Percentiles rank a stretch among this genome's conserved stretches.
These are phyloP conservation scores for Kandelia obovata DNA, from an alignment of 345 rosid species.

Conservation along the genomic window DNA sequence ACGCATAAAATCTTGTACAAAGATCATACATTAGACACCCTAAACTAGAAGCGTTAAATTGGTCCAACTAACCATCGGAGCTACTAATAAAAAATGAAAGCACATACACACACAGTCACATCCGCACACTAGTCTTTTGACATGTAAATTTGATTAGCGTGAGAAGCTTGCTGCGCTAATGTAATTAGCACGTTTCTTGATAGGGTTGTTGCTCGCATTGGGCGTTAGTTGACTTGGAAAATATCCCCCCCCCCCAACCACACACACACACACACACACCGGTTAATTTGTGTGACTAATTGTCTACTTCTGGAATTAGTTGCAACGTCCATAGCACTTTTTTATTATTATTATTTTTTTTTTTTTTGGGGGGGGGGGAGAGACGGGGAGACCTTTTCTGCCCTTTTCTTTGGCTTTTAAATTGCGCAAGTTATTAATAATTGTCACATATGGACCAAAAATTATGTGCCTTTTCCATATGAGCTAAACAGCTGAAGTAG, in stretches of 20 bases:
- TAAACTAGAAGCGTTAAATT: background rate
- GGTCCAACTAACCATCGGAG: constrained; percentile 22
- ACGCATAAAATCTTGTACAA: constrained; percentile 18
- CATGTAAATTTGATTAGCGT: background rate
- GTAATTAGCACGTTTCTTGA: background rate
- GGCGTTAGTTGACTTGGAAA: background rate
- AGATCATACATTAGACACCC: background rate
- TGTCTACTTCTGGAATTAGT: constrained; percentile 14
- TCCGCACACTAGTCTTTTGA: background rate
- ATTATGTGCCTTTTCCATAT: no score
- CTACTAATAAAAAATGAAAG: constrained; percentile 2
- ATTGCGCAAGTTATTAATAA: background rate
- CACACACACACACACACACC: background rate
- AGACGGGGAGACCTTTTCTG: background rate
- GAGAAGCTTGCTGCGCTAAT: background rate
- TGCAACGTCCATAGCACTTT: constrained; percentile 5
- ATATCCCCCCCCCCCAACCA: background rate
- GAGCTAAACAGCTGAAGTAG: no score
- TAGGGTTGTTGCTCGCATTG: background rate
- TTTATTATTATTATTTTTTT: background rate
- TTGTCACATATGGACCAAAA: background rate
- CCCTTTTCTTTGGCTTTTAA: background rate
- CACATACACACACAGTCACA: background rate
- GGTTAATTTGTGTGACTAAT: background rate
- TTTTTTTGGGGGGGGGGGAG: background rate